These are phyloP conservation scores for Sicyos edulis DNA, from an alignment of 306 rosid genomes.

Conservation along the genomic window DNA sequence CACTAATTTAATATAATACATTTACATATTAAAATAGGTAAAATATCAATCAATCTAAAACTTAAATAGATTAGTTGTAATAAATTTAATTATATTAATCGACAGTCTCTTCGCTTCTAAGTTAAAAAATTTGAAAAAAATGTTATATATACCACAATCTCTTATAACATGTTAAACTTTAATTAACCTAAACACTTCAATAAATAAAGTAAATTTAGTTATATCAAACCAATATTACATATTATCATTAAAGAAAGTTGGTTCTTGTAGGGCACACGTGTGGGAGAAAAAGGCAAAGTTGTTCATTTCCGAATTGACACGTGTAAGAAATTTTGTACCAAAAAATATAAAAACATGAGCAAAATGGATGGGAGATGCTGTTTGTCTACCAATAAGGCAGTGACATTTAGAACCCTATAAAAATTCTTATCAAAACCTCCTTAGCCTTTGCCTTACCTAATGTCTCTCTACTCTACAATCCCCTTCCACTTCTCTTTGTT, in stretches of 20 bases:
- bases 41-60: no score
- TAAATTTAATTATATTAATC: no score
- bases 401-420: conserved; percentile 35
- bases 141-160: no score
- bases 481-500: conserved; percentile 12
- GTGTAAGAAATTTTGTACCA: not conserved
- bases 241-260: not conserved
- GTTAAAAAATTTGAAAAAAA: no score
- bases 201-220: no score
- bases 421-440: conserved; percentile 34
- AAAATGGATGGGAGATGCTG: conserved; percentile 30
- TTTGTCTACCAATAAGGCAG: conserved; percentile 69
- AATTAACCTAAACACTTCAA: no score
- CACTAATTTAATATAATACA: no score
- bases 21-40: no score
- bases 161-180: no score
- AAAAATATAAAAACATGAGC: not conserved
- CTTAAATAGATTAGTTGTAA: no score
- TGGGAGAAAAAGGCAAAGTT: conserved; percentile 39
- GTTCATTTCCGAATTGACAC: conserved; percentile 32
- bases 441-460: conserved; percentile 20
- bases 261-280: conserved; percentile 14
- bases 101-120: no score
- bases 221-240: no score
- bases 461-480: not conserved